A percentile compares a stretch with the other conserved stretches of the same genome.
Conservation (phyloP, 305 asterid genomes). For the Stenogyne calaminthoides region DNA sequence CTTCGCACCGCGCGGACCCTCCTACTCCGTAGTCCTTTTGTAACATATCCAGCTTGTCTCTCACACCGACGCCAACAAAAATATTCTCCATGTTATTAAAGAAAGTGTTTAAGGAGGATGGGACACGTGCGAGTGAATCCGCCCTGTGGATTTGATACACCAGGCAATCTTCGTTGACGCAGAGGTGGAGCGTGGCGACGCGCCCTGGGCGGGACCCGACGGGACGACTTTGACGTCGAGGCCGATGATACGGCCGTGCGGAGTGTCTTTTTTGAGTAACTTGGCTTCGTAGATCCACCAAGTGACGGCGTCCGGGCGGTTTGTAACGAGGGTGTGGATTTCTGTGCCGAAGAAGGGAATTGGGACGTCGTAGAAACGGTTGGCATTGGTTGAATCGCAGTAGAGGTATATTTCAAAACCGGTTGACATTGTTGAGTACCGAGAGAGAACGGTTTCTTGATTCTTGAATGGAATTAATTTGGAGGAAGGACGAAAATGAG, state of each 20-base stretch:
- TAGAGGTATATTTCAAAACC: too few species aligned
- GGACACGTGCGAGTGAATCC: background rate
- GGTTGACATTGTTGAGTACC: background rate
- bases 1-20: background rate
- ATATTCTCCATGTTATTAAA: background rate
- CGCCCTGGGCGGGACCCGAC: background rate
- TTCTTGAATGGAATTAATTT: background rate
- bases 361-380: background rate
- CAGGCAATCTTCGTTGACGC: background rate
- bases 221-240: background rate
- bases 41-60: background rate
- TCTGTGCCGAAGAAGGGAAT: background rate
- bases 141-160: background rate
- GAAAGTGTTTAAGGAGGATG: background rate
- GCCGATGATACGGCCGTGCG: background rate
- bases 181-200: background rate
- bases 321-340: background rate
- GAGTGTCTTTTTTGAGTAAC: background rate
- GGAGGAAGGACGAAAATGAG: too few species aligned
- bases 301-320: background rate
- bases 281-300: background rate
- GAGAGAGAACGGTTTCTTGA: background rate
- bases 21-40: background rate
- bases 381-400: background rate
- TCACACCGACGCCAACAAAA: background rate